A percentile compares a stretch with the other conserved stretches of the same genome.
phyloP scores from a whole-genome alignment of 2,329 filamentous ascomycete genomes.

The Tolypocladium sp. region DNA sequence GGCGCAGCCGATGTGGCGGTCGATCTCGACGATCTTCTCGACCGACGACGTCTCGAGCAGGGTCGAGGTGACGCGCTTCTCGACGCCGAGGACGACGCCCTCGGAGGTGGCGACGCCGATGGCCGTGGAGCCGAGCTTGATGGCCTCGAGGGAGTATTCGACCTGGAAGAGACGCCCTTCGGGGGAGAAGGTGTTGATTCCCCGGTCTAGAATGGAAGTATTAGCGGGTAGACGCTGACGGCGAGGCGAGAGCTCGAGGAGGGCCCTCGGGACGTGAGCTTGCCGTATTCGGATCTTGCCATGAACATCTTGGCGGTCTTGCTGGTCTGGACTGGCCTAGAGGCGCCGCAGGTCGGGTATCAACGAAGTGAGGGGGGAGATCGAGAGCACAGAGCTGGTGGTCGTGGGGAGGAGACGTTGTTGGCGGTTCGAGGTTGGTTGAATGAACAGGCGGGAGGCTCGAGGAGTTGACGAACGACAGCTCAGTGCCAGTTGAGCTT shows the following conservation, averaged over 20 bases:
- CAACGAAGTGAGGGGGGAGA: not conserved
- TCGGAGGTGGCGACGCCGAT: constrained; percentile 95
- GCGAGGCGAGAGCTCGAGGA: constrained; percentile 7
- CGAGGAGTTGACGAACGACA: not conserved
- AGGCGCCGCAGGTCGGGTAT: not conserved
- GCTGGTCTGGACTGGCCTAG: constrained; percentile 7
- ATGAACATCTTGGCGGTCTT: constrained; percentile 82
- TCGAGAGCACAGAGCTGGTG: not conserved
- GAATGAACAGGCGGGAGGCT: not conserved
- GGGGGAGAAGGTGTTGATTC: constrained; percentile 99
- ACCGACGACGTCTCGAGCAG: constrained; percentile 96
- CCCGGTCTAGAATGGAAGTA: constrained; percentile 60
- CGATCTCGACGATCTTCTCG: constrained; percentile 99
- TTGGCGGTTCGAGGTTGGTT: not conserved
- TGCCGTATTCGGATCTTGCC: constrained; percentile 99
- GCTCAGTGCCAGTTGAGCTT: not conserved
- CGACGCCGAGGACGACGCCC: constrained; percentile 92
- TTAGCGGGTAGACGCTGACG: constrained; percentile 7
- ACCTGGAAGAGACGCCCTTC: constrained; percentile 99
- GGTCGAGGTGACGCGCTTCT: constrained; percentile 97
- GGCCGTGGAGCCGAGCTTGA: constrained; percentile 97
- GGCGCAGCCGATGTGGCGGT: constrained; percentile 96
- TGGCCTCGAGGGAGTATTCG: constrained; percentile 99
- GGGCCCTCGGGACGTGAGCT: constrained; percentile 30
- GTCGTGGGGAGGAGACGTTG: not conserved